Conservation (phyloP, 306 rosid genomes). For the Clitoria ternatea region DNA sequence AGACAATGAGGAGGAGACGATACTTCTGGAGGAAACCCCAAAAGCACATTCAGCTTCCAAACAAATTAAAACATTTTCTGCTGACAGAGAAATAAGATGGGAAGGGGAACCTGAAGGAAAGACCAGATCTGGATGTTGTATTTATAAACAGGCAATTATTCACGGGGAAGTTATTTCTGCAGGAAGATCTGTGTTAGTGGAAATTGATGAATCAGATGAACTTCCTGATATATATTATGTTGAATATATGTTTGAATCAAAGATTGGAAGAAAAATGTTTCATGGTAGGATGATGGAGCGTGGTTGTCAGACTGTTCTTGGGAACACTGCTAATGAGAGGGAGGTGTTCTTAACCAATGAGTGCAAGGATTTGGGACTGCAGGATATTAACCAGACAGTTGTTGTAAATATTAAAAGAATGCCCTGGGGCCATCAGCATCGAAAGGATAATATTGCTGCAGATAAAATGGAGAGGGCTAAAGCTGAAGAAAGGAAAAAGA, state of each 20-base stretch:
- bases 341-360: slow-evolving; percentile 84
- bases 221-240: slow-evolving; percentile 59
- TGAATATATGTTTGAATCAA: slow-evolving; percentile 81
- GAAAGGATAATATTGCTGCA: slow-evolving; percentile 60
- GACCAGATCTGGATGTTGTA: slow-evolving; percentile 52
- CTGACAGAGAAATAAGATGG: slow-evolving; percentile 54
- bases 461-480: slow-evolving; percentile 57
- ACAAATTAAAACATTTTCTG: slow-evolving; percentile 34
- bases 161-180: slow-evolving; percentile 59
- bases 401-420: slow-evolving; percentile 38
- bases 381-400: slow-evolving; percentile 44
- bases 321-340: slow-evolving; percentile 80
- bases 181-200: slow-evolving; percentile 71
- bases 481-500: slow-evolving; percentile 84
- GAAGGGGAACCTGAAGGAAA: slow-evolving; percentile 52
- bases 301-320: slow-evolving; percentile 86
- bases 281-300: slow-evolving; percentile 76
- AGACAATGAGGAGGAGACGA: slow-evolving; percentile 50
- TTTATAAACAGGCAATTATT: slow-evolving; percentile 51
- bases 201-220: slow-evolving; percentile 46
- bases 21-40: slow-evolving; percentile 34
- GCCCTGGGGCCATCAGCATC: slow-evolving; percentile 78
- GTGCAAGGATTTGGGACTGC: slow-evolving; percentile 56
- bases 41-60: slow-evolving; percentile 38
- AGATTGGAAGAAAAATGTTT: slow-evolving; percentile 60